Conservation (phyloP, 768 basidiomycete species). For the Heimioporus sp. region DNA sequence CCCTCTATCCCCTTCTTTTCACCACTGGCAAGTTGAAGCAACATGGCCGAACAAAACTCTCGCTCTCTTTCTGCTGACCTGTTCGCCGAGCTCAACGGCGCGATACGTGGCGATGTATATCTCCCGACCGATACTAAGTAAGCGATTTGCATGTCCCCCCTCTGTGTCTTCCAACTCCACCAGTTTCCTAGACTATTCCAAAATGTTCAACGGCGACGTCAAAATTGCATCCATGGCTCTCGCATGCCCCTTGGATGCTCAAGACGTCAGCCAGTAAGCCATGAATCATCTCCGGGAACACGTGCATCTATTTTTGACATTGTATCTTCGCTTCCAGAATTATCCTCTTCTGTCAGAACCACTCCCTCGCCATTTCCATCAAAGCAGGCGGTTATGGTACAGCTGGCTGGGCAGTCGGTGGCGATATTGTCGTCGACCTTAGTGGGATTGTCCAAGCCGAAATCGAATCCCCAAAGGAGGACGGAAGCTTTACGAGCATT, state of each 20-base stretch:
- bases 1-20: conserved; percentile 5
- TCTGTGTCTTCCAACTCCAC: conserved; percentile 1
- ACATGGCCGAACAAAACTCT: conserved; percentile 15
- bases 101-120: conserved; percentile 48
- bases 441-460: conserved; percentile 63
- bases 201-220: conserved; percentile 79
- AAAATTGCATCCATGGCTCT: conserved; percentile 58
- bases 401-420: conserved; percentile 84
- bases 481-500: conserved; percentile 60
- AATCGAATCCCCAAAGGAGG: conserved; percentile 56
- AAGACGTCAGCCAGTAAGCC: conserved; percentile 80
- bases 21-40: too few species aligned
- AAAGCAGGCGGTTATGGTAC: conserved; percentile 93
- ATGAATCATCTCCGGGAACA: neutral
- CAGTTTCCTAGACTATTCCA: conserved; percentile 33
- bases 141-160: conserved; percentile 2
- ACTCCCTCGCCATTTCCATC: conserved; percentile 71
- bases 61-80: conserved; percentile 25
- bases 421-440: conserved; percentile 84
- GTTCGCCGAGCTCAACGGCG: conserved; percentile 43
- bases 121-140: conserved; percentile 44
- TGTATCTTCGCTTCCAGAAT: conserved; percentile 48
- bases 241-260: conserved; percentile 71
- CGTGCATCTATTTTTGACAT: conserved; percentile 7
- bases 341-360: conserved; percentile 69